Conservation (phyloP, 371 early-diverging fungal species). For the Mortierella sp. region DNA sequence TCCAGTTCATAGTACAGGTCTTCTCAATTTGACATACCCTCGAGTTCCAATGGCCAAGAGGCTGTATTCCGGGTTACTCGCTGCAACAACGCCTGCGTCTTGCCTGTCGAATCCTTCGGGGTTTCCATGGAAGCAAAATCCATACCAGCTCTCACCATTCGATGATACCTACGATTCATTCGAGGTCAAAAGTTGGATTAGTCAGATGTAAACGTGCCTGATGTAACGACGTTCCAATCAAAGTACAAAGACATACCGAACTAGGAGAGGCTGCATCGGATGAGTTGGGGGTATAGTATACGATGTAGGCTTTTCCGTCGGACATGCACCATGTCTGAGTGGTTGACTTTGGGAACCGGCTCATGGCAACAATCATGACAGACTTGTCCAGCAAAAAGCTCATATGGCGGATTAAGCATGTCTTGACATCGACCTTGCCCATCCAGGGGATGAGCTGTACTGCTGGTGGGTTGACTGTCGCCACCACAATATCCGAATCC, state of each 20-base stretch:
- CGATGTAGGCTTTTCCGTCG: constrained; percentile 56
- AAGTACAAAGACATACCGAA: constrained; percentile 17
- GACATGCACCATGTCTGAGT: constrained; percentile 58
- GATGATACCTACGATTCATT: constrained; percentile 25
- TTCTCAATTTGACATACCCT: constrained; percentile 26
- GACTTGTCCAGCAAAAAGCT: constrained; percentile 52
- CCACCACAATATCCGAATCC: constrained; percentile 50
- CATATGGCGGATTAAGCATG: constrained; percentile 52
- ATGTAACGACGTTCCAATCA: neutral
- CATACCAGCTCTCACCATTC: constrained; percentile 57
- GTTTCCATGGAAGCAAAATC: constrained; percentile 56
- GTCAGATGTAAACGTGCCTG: neutral
- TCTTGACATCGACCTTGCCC: constrained; percentile 57
- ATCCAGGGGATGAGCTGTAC: constrained; percentile 54
- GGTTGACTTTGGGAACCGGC: constrained; percentile 48
- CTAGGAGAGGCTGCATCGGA: constrained; percentile 31
- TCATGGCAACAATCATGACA: constrained; percentile 51
- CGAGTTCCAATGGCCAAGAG: constrained; percentile 56
- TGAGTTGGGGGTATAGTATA: constrained; percentile 52
- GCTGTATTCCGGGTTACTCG: constrained; percentile 55
- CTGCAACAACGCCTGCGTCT: constrained; percentile 59
- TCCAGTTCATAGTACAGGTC: neutral
- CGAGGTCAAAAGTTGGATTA: neutral
- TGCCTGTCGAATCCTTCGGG: constrained; percentile 58
- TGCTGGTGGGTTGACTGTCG: constrained; percentile 51